Evolutionary conservation across 2,329 filamentous ascomycete species (phyloP).

Genomic region (Xylariaceae sp.): DNA sequence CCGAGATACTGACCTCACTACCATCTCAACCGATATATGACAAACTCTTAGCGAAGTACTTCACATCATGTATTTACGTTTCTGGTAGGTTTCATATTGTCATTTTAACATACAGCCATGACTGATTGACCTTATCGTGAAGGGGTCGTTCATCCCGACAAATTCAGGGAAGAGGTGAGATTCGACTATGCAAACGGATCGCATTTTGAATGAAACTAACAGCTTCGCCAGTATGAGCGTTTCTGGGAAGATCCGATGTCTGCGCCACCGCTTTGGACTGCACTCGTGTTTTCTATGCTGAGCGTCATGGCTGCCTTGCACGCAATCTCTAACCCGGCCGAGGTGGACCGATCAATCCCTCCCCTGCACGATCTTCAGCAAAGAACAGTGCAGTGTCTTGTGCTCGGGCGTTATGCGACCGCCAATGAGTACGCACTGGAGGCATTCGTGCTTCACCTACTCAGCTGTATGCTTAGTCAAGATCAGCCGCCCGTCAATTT

Average conservation of each 20-base stretch:
- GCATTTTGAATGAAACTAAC: neutral
- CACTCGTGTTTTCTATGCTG: conserved; percentile 37
- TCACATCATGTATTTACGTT: conserved; percentile 25
- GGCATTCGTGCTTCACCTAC: conserved; percentile 36
- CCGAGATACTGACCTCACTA: conserved; percentile 19
- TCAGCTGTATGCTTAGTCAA: conserved; percentile 23
- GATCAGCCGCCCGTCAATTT: conserved; percentile 32
- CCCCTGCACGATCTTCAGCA: conserved; percentile 15
- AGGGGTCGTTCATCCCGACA: conserved; percentile 27
- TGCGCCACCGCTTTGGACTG: conserved; percentile 37
- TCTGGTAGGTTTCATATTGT: conserved; percentile 19
- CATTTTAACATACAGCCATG: neutral
- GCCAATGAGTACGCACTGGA: conserved; percentile 38
- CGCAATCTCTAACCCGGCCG: conserved; percentile 2
- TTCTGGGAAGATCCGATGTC: conserved; percentile 36
- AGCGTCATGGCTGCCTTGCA: conserved; percentile 27
- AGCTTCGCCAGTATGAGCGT: conserved; percentile 28
- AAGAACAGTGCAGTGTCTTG: conserved; percentile 24
- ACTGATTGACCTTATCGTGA: neutral
- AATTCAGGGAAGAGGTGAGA: conserved; percentile 28
- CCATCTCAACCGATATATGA: conserved; percentile 30
- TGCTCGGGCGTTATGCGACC: conserved; percentile 31
- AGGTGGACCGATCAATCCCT: conserved; percentile 9
- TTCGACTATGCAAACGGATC: neutral
- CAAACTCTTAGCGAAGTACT: conserved; percentile 32